Evolutionary conservation across 306 rosid species (phyloP), one percentile per base, ranked within the genome.

Genomic region (Quercus suber): DNA sequence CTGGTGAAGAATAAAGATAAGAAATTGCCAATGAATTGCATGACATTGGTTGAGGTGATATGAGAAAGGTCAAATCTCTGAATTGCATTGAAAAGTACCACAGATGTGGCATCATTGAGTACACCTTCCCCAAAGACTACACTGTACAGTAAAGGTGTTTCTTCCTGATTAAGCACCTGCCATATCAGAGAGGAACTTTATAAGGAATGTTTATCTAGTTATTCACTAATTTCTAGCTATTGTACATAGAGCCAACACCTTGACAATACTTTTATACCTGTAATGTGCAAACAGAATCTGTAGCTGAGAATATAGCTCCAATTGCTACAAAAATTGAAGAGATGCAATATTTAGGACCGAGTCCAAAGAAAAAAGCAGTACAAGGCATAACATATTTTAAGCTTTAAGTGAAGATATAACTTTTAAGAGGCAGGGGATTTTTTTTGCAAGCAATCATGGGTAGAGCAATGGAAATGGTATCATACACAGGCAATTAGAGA

Each of bases 61-160:
- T 82, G 84, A 37, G 90, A 82, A 80, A 87, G 89, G 78, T 89
- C 93, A 64, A 87, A 82, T 76, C 31, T 86, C 86, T 87, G 89
- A 79, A 91, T 86, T 81, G 93, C 96, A 5, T 89, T 78, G 77
- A 91, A 91, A 73, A 91, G 89, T 31, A 87, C 91, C 67, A 91
- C 89, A 45, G 96, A 87, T 37, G 91, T 87, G 27, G 96, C 96
- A 87, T 89, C 96, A 55, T 91, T 91, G 18, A 89, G 91, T 51
- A 91, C 96, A 11, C 91, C 96, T 86, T 91, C 93, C 23, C 96
- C 93, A 41, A 91, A 89, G 76, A 89, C 90, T 73, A 91, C 80
- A 87, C 93, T 87, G 78, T 91, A 91, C 17, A 91, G 82, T 20
- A 82, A 82, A 30, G 96, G 96, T 13, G 91, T 91, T 85, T 91